Base-by-base conservation (phyloP, 2,329 filamentous ascomycete genomes). In the Neodidymelliopsis sp. region DNA sequence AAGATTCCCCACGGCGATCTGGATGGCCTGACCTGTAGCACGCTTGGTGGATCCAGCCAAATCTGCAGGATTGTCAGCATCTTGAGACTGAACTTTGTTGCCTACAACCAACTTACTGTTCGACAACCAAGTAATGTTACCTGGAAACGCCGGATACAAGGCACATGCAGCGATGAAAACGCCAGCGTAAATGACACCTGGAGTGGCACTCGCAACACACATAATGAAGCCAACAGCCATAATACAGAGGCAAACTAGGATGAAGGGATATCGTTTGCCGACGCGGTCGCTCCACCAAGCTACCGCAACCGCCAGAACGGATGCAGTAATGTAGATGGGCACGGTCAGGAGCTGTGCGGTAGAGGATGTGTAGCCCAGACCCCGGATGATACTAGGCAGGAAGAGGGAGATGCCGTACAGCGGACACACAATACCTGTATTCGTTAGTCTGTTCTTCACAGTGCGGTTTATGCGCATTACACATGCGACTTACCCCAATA, bases 401-500 rank as follows among this genome's bases (percentile, higher is more conserved):
- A 72, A 73, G 13, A 72, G 63, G 15, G 66, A 69, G 20, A 72
- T 69, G n/a, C 67, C 68, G 39, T 71, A 72, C 2, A 71, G 54
- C 1, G 67, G 67, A 15, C 77, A 74, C 22, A 77, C 75, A 20
- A 69, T 67, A 5, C 62, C 63, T 65, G 16, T 22, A n/a, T 1
- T 9, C n/a, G 20, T 59, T 27, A 63, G 58, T 34, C 11, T 18
- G n/a, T n/a, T n/a, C n/a, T n/a, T n/a, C n/a, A n/a, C n/a, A n/a
- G n/a, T n/a, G n/a, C n/a, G n/a, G n/a, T n/a, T n/a, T n/a, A n/a
- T n/a, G n/a, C n/a, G n/a, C n/a, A n/a, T n/a, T n/a, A n/a, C n/a
- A n/a, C n/a, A n/a, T n/a, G n/a, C 12, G 5, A 75, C 74, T n/a
- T 81, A 7, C 85, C 83, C 76, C 85, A 86, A 60, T 84, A 85